Evolutionary conservation across 192 early-diverging fungal species (phyloP).

Genomic region (Backusella liffmaniae): DNA sequence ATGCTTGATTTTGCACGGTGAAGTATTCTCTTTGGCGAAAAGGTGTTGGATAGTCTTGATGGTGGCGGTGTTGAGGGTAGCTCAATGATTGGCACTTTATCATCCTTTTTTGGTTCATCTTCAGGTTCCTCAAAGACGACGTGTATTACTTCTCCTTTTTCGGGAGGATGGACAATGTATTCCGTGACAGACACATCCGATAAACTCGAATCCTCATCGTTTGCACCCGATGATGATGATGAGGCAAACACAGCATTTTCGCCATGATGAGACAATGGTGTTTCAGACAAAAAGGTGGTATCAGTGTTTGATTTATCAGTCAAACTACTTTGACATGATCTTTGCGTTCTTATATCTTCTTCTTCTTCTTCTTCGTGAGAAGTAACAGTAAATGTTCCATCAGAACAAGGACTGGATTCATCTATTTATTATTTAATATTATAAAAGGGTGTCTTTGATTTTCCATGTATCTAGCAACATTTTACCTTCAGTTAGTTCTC

Average conservation of each 20-base stretch:
- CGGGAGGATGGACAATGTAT: conserved; percentile 2
- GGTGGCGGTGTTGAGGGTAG: background rate
- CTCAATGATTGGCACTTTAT: background rate
- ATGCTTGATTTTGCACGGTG: conserved; percentile 13
- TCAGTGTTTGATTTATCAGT: conserved; percentile 6
- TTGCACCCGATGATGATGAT: background rate
- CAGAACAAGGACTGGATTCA: background rate
- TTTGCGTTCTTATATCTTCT: background rate
- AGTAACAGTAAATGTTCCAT: background rate
- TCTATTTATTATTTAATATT: background rate
- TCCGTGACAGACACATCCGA: conserved; percentile 4
- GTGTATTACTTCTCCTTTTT: background rate
- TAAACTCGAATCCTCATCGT: background rate
- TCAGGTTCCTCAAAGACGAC: background rate
- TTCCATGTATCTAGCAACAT: background rate
- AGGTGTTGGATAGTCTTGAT: background rate
- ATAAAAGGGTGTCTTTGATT: background rate
- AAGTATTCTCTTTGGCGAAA: conserved; percentile 4
- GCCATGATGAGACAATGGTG: background rate
- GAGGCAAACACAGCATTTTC: background rate
- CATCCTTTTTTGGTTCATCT: background rate
- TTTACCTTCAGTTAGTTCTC: conserved; percentile 5
- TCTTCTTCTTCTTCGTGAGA: background rate
- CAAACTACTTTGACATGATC: background rate
- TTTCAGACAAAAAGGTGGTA: background rate